These are phyloP conservation scores for Solanum microdontum DNA, from an alignment of 257 asterid genomes.

Conservation along the genomic window DNA sequence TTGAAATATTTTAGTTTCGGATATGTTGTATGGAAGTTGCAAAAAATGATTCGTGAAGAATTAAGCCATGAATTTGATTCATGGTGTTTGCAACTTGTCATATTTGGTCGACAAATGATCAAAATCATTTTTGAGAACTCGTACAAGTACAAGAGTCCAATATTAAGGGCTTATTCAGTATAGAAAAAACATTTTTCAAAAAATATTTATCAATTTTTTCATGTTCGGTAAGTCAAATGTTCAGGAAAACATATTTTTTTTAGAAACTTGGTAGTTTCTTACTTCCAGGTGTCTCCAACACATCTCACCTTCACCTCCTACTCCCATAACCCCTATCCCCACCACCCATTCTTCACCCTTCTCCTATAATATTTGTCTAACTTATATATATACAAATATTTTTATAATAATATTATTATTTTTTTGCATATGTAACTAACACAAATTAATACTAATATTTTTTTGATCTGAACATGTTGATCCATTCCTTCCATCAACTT, in stretches of 20 bases:
- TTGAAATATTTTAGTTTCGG: not conserved
- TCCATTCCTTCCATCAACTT: not conserved
- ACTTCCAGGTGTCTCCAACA: not conserved
- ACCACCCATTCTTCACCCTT: not conserved
- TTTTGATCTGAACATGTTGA: not conserved
- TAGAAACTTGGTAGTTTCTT: not conserved
- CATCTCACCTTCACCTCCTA: not conserved
- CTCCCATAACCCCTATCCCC: not conserved
- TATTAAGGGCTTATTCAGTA: not conserved
- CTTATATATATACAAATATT: not conserved
- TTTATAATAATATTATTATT: not conserved
- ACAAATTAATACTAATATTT: not conserved
- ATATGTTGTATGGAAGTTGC: not conserved
- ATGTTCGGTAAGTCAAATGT: accelerated
- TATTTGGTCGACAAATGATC: not conserved
- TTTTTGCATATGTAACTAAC: not conserved
- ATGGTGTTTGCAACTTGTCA: not conserved
- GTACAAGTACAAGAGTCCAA: not conserved
- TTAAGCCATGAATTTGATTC: not conserved
- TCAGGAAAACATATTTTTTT: not conserved
- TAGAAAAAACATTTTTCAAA: not conserved
- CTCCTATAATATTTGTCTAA: not conserved
- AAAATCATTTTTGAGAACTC: not conserved
- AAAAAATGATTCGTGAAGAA: not conserved
- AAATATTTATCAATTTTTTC: not conserved